Conservation (phyloP, 805 yeast genomes). For the Grigorovia yakushimaensis region DNA sequence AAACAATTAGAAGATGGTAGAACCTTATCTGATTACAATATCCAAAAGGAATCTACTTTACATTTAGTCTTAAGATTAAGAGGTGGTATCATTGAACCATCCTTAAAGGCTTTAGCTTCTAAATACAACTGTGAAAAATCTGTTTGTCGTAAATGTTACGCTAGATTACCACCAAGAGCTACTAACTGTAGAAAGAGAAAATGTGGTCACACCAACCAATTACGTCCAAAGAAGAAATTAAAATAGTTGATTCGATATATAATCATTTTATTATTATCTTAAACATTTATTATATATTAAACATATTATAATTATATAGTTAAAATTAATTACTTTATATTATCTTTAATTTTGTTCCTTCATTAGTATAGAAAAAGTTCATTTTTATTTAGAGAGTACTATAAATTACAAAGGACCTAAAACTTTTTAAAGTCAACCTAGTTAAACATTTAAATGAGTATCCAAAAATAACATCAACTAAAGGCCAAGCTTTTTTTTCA, state of each 20-base stretch:
- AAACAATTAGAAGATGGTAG: conserved; percentile 65
- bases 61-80: conserved; percentile 66
- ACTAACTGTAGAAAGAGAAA: conserved; percentile 99
- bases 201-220: conserved; percentile 99
- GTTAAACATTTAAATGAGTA: too few species aligned
- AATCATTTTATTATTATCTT: conserved; percentile 14
- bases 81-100: conserved; percentile 90
- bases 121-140: conserved; percentile 98
- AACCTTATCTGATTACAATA: conserved; percentile 62
- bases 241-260: conserved; percentile 38
- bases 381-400: too few species aligned
- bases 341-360: background rate
- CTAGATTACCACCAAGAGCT: conserved; percentile 99
- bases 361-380: too few species aligned
- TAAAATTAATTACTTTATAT: background rate
- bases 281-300: conserved; percentile 1
- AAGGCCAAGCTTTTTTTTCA: too few species aligned
- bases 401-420: too few species aligned
- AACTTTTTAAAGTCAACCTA: too few species aligned
- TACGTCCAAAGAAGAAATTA: conserved; percentile 98
- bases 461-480: too few species aligned
- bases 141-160: conserved; percentile 97
- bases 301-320: background rate
- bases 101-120: conserved; percentile 93
- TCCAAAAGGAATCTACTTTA: conserved; percentile 59